Conservation (phyloP, 495 filamentous ascomycete genomes). For the Echria macrotheca region DNA sequence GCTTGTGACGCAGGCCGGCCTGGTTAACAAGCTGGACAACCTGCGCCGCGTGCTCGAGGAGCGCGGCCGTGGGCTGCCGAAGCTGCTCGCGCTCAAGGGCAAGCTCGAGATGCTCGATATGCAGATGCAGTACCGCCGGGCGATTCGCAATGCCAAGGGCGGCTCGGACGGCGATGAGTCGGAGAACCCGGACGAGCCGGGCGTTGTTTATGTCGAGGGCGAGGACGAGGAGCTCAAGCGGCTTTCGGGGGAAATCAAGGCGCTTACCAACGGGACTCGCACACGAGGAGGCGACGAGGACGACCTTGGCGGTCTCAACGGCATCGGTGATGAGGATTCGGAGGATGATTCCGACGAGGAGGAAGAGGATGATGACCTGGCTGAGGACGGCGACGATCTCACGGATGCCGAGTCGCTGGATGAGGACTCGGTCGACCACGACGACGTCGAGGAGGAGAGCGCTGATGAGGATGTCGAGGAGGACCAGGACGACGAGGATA, state of each 20-base stretch:
- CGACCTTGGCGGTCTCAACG: constrained; percentile 20
- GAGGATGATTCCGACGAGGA: constrained; percentile 27
- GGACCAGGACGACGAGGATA: constrained; percentile 26
- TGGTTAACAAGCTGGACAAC: constrained; percentile 68
- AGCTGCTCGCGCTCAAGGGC: constrained; percentile 81
- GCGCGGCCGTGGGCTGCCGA: constrained; percentile 73
- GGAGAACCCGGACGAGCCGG: constrained; percentile 44
- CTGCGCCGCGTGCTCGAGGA: constrained; percentile 81
- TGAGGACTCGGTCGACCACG: constrained; percentile 36
- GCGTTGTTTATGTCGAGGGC: constrained; percentile 83
- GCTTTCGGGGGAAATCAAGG: no score
- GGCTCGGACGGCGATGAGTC: constrained; percentile 73
- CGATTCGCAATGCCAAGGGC: constrained; percentile 51
- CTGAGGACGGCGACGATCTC: constrained; percentile 28
- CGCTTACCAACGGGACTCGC: constrained; percentile 35
- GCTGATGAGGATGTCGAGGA: constrained; percentile 28
- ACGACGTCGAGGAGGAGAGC: constrained; percentile 34
- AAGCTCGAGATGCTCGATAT: constrained; percentile 87
- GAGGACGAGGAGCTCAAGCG: constrained; percentile 45
- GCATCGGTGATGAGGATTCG: constrained; percentile 21
- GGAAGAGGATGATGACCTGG: constrained; percentile 25
- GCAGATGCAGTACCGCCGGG: constrained; percentile 73
- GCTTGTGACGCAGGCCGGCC: constrained; percentile 71
- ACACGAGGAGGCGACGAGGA: constrained; percentile 18
- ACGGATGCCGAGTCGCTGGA: constrained; percentile 29